Conservation (phyloP, 768 basidiomycete species). For the Boletus tylopilopsis region DNA sequence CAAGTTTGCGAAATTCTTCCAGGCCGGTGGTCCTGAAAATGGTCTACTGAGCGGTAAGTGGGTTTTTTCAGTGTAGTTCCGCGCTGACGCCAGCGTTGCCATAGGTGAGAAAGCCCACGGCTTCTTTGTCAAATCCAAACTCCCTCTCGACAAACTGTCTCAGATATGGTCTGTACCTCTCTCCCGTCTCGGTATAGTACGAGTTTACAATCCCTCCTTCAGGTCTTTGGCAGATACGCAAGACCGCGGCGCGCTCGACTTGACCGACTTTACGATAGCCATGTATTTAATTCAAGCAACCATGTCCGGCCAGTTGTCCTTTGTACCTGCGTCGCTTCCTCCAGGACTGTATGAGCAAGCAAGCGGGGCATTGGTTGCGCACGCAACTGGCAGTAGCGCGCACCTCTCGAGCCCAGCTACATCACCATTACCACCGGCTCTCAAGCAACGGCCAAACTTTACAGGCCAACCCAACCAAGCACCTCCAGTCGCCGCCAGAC, state of each 20-base stretch:
- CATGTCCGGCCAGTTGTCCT: conserved; percentile 75
- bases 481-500: conserved; percentile 23
- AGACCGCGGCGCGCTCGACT: conserved; percentile 83
- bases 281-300: conserved; percentile 95
- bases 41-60: conserved; percentile 73
- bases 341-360: conserved; percentile 86
- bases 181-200: not conserved
- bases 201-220: conserved; percentile 1
- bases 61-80: not conserved
- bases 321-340: conserved; percentile 72
- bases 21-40: conserved; percentile 62
- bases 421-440: conserved; percentile 41
- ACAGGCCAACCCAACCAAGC: conserved; percentile 36
- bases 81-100: not conserved
- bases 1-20: conserved; percentile 82
- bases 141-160: conserved; percentile 80
- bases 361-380: conserved; percentile 41
- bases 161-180: conserved; percentile 81
- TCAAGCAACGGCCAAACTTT: conserved; percentile 58
- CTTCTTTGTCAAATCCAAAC: conserved; percentile 87
- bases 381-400: conserved; percentile 57
- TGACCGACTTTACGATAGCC: conserved; percentile 88
- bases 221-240: conserved; percentile 97
- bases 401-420: conserved; percentile 56
- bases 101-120: conserved; percentile 81